These are phyloP conservation scores for Plenodomus biglobosus DNA, from an alignment of 2,329 filamentous ascomycete genomes.

Conservation along the genomic window DNA sequence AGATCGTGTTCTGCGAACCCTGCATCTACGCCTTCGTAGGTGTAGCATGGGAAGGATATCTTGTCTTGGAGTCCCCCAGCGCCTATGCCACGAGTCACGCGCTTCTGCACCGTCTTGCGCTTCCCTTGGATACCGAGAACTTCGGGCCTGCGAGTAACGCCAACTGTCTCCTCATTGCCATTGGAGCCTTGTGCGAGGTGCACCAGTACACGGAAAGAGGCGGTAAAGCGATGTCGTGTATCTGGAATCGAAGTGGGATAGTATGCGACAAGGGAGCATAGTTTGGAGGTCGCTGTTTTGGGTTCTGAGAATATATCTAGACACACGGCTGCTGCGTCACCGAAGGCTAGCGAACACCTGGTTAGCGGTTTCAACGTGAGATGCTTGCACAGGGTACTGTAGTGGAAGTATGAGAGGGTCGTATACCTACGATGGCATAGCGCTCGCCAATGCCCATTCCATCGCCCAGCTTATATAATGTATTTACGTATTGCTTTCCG, in stretches of 20 bases:
- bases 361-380: slow-evolving; percentile 16
- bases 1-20: slow-evolving; percentile 73
- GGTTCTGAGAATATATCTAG: slow-evolving; percentile 61
- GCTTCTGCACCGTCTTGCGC: slow-evolving; percentile 51
- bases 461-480: slow-evolving; percentile 55
- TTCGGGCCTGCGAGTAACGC: slow-evolving; percentile 53
- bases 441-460: slow-evolving; percentile 60
- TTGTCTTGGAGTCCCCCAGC: slow-evolving; percentile 49
- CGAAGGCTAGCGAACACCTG: slow-evolving; percentile 54
- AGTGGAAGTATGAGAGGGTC: slow-evolving; percentile 15
- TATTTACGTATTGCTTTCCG: slow-evolving; percentile 50
- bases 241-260: slow-evolving; percentile 62
- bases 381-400: too few relatives aligned
- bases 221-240: slow-evolving; percentile 49
- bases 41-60: slow-evolving; percentile 53
- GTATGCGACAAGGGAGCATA: slow-evolving; percentile 64
- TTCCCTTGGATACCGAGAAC: slow-evolving; percentile 58
- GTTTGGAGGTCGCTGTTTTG: slow-evolving; percentile 51
- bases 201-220: slow-evolving; percentile 54
- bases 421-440: slow-evolving; percentile 63
- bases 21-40: slow-evolving; percentile 58
- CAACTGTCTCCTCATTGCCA: slow-evolving; percentile 47
- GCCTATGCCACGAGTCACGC: slow-evolving; percentile 55
- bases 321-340: slow-evolving; percentile 61
- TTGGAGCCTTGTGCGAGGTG: slow-evolving; percentile 54